Evolutionary conservation across 73 alveolate genomes (phyloP).

Genomic region (Paramecium biaurelia): DNA sequence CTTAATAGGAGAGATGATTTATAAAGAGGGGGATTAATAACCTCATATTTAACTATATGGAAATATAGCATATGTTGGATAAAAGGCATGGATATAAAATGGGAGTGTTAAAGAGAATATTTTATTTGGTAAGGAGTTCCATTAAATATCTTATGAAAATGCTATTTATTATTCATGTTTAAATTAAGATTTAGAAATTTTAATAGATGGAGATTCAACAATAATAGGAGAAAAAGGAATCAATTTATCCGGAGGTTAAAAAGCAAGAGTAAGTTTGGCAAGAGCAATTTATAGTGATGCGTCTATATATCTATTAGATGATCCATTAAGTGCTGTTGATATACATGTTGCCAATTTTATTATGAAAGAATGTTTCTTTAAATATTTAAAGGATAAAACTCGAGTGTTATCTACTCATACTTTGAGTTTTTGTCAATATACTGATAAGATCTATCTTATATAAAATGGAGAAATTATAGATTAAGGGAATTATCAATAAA

Average conservation of each 20-base stretch:
- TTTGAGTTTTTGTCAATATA: not conserved
- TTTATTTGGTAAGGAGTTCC: slow-evolving; percentile 77
- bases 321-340: slow-evolving; percentile 69
- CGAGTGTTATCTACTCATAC: slow-evolving; percentile 46
- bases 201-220: slow-evolving; percentile 49
- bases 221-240: slow-evolving; percentile 60
- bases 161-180: slow-evolving; percentile 79
- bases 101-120: slow-evolving; percentile 89
- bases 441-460: not conserved
- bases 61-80: slow-evolving; percentile 78
- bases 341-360: slow-evolving; percentile 63
- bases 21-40: not conserved
- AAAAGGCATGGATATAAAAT: slow-evolving; percentile 91
- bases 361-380: not conserved
- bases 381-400: slow-evolving; percentile 24
- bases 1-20: slow-evolving; percentile 44
- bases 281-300: slow-evolving; percentile 66
- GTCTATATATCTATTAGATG: slow-evolving; percentile 68
- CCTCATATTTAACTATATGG: not conserved
- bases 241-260: slow-evolving; percentile 64
- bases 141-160: slow-evolving; percentile 76
- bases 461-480: not conserved
- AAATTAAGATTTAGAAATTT: slow-evolving; percentile 78
- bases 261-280: slow-evolving; percentile 61
- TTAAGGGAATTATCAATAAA: not conserved